Evolutionary conservation across 2,329 filamentous ascomycete species (phyloP).

Genomic region (Aciculosporium take): DNA sequence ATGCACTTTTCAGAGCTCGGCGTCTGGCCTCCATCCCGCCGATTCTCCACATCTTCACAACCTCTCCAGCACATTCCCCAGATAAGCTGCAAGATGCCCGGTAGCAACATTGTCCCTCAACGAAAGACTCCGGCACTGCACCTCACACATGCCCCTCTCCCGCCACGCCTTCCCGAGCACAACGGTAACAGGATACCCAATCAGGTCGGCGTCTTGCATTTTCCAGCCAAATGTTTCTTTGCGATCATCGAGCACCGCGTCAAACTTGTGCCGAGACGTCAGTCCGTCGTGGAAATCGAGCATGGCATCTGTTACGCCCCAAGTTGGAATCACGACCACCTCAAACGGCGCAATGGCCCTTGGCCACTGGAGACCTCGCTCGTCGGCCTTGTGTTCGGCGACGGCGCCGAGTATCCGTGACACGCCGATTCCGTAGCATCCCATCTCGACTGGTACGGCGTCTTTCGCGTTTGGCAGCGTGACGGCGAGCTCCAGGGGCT

Average conservation of each 20-base stretch:
- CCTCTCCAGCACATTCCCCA: conserved; percentile 31
- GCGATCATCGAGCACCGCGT: conserved; percentile 64
- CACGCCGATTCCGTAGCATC: conserved; percentile 89
- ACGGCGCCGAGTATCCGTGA: conserved; percentile 81
- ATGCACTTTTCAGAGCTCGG: no score
- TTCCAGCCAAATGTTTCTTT: conserved; percentile 63
- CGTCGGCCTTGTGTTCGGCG: conserved; percentile 59
- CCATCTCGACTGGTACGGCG: conserved; percentile 64
- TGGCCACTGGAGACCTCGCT: conserved; percentile 75
- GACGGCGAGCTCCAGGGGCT: conserved; percentile 54
- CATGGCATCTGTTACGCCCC: conserved; percentile 32
- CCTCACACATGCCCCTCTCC: conserved; percentile 46
- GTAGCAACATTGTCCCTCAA: conserved; percentile 45
- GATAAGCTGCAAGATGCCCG: conserved; percentile 26
- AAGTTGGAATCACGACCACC: conserved; percentile 47
- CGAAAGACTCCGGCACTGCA: conserved; percentile 60
- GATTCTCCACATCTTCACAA: conserved; percentile 25
- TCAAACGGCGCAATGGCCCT: conserved; percentile 74
- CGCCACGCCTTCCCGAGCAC: conserved; percentile 62
- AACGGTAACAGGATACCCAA: conserved; percentile 75
- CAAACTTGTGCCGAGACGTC: conserved; percentile 25
- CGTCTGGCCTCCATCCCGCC: no score
- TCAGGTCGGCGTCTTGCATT: conserved; percentile 73
- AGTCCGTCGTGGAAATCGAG: conserved; percentile 51
- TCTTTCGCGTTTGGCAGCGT: conserved; percentile 19